phyloP scores from a whole-genome alignment of 2,329 filamentous ascomycete genomes.

The Nemania sp. region DNA sequence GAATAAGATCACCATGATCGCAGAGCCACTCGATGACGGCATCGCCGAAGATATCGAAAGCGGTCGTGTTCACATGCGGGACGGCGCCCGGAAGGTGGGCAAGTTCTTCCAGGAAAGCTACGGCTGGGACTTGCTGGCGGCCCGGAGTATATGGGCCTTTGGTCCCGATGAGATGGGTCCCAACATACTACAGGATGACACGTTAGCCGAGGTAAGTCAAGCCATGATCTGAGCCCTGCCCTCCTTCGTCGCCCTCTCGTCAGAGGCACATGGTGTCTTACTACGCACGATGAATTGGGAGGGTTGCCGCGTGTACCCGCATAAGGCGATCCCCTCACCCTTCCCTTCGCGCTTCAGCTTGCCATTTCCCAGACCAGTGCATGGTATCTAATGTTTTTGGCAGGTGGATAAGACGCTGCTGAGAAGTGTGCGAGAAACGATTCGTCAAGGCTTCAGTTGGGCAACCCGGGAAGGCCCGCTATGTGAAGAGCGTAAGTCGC shows the following conservation, averaged over 20 bases:
- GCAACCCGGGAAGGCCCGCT: conserved; percentile 92
- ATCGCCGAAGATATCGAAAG: conserved; percentile 94
- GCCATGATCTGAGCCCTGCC: conserved; percentile 17
- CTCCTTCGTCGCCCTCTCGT: conserved; percentile 10
- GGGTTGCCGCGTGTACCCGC: conserved; percentile 32
- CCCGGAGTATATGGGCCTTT: conserved; percentile 97
- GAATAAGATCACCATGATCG: conserved; percentile 98
- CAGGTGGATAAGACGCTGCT: conserved; percentile 90
- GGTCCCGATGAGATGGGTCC: conserved; percentile 93
- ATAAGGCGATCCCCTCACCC: conserved; percentile 31
- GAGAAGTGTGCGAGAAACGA: conserved; percentile 84
- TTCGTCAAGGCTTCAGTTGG: conserved; percentile 97
- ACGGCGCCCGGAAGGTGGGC: conserved; percentile 89
- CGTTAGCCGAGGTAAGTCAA: conserved; percentile 74
- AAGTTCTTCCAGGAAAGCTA: conserved; percentile 98
- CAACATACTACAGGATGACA: conserved; percentile 97
- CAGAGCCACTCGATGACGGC: conserved; percentile 91
- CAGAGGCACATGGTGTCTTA: conserved; percentile 33
- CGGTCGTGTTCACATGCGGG: conserved; percentile 86
- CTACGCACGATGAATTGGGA: conserved; percentile 31
- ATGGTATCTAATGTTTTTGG: conserved; percentile 41
- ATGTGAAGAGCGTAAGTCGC: conserved; percentile 88
- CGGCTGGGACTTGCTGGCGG: conserved; percentile 93
- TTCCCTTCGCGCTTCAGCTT: conserved; percentile 32
- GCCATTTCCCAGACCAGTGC: conserved; percentile 28